These are phyloP conservation scores for Ogataea saltuana DNA, from an alignment of 805 yeast genomes.

Conservation along the genomic window DNA sequence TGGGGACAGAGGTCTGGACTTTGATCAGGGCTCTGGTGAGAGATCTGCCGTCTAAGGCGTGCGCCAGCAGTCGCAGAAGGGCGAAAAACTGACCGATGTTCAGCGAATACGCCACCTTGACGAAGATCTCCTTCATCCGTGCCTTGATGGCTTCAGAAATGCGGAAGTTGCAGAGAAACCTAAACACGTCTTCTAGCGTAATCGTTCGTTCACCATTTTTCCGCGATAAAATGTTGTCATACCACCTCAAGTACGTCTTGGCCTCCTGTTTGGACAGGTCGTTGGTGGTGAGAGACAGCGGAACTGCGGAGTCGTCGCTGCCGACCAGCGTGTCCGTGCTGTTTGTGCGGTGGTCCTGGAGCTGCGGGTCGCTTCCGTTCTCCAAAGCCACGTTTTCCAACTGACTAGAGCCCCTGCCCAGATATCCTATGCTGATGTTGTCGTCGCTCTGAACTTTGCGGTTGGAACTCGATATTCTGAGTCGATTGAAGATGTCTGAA, in stretches of 20 bases:
- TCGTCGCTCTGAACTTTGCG: slow-evolving; percentile 26
- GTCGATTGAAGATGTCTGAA: slow-evolving; percentile 23
- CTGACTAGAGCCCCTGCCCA: background rate
- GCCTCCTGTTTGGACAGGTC: slow-evolving; percentile 78
- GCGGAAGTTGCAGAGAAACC: slow-evolving; percentile 76
- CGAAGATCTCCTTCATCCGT: slow-evolving; percentile 50
- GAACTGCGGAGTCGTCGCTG: slow-evolving; percentile 46
- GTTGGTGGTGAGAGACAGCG: slow-evolving; percentile 62
- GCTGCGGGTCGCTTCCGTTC: slow-evolving; percentile 1
- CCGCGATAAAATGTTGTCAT: slow-evolving; percentile 75
- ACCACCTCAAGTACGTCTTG: slow-evolving; percentile 90
- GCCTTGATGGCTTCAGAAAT: slow-evolving; percentile 52
- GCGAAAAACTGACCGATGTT: slow-evolving; percentile 93
- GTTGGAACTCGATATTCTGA: slow-evolving; percentile 21
- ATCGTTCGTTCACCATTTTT: slow-evolving; percentile 62
- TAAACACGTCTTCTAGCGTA: slow-evolving; percentile 72
- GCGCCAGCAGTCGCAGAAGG: slow-evolving; percentile 75
- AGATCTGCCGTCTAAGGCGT: slow-evolving; percentile 50
- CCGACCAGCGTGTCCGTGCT: slow-evolving; percentile 31
- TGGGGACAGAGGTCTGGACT: slow-evolving; percentile 65
- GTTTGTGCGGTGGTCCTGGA: slow-evolving; percentile 20
- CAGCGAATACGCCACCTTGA: slow-evolving; percentile 57
- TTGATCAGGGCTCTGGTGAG: slow-evolving; percentile 57
- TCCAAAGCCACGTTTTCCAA: background rate
- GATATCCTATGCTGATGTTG: slow-evolving; percentile 18